Conservation (phyloP, 257 asterid genomes). For the Henckelia pumila region DNA sequence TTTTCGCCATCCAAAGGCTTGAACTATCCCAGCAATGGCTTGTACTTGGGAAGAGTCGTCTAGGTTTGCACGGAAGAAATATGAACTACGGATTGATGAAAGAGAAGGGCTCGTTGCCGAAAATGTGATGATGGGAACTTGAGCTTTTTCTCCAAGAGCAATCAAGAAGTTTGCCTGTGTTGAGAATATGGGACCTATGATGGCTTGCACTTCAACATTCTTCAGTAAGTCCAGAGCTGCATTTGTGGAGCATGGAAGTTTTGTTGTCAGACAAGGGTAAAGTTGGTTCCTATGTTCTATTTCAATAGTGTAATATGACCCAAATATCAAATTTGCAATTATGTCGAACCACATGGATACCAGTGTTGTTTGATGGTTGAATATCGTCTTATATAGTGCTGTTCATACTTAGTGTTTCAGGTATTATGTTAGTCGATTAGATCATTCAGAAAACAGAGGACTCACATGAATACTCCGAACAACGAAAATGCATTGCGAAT, state of each 20-base stretch:
- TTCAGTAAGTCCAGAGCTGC: constrained; percentile 30
- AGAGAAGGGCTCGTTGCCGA: constrained; percentile 16
- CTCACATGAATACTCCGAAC: not conserved
- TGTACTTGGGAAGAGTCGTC: constrained; percentile 17
- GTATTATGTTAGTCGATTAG: not conserved
- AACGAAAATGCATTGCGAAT: too few species aligned
- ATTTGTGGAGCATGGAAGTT: not conserved
- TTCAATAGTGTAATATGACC: not conserved
- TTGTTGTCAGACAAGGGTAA: not conserved
- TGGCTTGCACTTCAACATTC: constrained; percentile 27
- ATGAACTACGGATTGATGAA: not conserved
- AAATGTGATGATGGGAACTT: constrained; percentile 25
- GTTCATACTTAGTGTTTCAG: not conserved
- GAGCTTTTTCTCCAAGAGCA: constrained; percentile 26
- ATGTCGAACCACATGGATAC: too few species aligned
- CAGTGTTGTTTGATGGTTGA: too few species aligned
- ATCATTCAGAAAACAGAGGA: not conserved
- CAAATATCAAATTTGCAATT: too few species aligned
- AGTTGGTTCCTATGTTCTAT: too few species aligned
- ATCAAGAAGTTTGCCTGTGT: constrained; percentile 26
- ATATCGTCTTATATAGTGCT: too few species aligned
- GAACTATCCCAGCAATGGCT: constrained; percentile 17
- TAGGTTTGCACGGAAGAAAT: constrained; percentile 8
- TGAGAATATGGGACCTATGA: constrained; percentile 23
- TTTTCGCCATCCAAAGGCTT: constrained; percentile 26